These are phyloP conservation scores for Solanum habrochaites DNA, from an alignment of 257 asterid species.

Conservation along the genomic window DNA sequence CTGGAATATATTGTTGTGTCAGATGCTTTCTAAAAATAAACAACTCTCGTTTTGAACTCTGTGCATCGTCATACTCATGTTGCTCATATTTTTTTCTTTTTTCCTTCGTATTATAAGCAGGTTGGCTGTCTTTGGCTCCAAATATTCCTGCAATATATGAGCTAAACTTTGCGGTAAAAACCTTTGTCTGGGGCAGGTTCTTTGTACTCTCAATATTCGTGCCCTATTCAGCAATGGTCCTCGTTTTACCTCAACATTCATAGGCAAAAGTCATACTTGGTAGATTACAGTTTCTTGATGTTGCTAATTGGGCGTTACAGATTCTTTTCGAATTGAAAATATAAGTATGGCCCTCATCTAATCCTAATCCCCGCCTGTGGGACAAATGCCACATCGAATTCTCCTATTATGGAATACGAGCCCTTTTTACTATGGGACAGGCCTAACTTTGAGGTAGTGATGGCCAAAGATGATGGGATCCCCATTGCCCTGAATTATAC, in stretches of 20 bases:
- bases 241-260: neutral
- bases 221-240: neutral
- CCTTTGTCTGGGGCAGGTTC: neutral
- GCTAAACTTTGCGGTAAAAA: neutral
- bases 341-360: neutral
- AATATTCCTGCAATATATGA: neutral
- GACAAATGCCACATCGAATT: neutral
- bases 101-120: neutral
- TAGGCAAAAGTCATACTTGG: neutral
- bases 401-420: neutral
- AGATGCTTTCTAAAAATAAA: neutral
- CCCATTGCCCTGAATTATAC: conserved; percentile 3
- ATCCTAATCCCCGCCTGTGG: neutral
- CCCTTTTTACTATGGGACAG: neutral
- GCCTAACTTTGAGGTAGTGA: neutral
- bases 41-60: neutral
- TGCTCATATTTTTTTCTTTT: neutral
- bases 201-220: neutral
- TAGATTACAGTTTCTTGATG: neutral
- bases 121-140: neutral
- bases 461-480: conserved; percentile 1
- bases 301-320: neutral
- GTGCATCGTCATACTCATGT: neutral
- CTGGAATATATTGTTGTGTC: neutral
- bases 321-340: neutral